These are phyloP conservation scores for Blastobotrys robertii DNA, from an alignment of 805 yeast genomes.

Conservation along the genomic window DNA sequence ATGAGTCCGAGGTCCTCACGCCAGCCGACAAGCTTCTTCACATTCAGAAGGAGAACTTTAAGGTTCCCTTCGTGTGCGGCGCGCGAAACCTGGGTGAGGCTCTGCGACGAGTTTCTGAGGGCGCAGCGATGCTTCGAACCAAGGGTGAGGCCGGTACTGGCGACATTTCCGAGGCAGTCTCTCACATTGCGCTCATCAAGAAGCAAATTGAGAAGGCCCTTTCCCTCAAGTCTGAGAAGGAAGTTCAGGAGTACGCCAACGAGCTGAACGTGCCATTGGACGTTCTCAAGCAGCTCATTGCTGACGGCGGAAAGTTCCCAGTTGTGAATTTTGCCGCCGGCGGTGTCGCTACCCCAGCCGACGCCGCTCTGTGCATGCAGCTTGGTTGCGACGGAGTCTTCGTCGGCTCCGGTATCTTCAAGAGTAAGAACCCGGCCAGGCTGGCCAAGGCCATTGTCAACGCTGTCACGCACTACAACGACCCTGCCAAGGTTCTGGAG, in stretches of 20 bases:
- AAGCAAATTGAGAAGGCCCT: slow-evolving; percentile 43
- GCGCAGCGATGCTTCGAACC: slow-evolving; percentile 81
- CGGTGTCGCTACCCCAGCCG: slow-evolving; percentile 82
- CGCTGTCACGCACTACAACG: slow-evolving; percentile 63
- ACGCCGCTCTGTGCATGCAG: slow-evolving; percentile 78
- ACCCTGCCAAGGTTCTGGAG: slow-evolving; percentile 50
- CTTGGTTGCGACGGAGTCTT: slow-evolving; percentile 72
- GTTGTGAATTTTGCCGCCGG: slow-evolving; percentile 86
- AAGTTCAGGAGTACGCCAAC: slow-evolving; percentile 42
- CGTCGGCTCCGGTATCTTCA: slow-evolving; percentile 73
- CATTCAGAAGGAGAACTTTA: slow-evolving; percentile 48
- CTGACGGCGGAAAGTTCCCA: slow-evolving; percentile 52
- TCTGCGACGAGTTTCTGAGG: slow-evolving; percentile 65
- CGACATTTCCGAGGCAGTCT: slow-evolving; percentile 73
- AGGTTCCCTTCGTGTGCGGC: slow-evolving; percentile 77
- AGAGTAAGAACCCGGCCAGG: slow-evolving; percentile 59
- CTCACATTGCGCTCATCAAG: slow-evolving; percentile 55
- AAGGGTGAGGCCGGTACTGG: slow-evolving; percentile 91
- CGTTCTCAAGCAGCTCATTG: slow-evolving; percentile 34
- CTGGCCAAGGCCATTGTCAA: slow-evolving; percentile 72
- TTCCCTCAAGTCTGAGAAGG: slow-evolving; percentile 31
- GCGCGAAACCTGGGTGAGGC: slow-evolving; percentile 78
- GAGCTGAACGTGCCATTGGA: slow-evolving; percentile 50
- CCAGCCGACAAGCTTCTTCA: slow-evolving; percentile 68
- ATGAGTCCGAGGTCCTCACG: slow-evolving; percentile 76